A percentile compares a stretch with the other conserved stretches of the same genome.
Conservation (phyloP, 169 alveolate genomes). For the Plasmodium knowlesi region DNA sequence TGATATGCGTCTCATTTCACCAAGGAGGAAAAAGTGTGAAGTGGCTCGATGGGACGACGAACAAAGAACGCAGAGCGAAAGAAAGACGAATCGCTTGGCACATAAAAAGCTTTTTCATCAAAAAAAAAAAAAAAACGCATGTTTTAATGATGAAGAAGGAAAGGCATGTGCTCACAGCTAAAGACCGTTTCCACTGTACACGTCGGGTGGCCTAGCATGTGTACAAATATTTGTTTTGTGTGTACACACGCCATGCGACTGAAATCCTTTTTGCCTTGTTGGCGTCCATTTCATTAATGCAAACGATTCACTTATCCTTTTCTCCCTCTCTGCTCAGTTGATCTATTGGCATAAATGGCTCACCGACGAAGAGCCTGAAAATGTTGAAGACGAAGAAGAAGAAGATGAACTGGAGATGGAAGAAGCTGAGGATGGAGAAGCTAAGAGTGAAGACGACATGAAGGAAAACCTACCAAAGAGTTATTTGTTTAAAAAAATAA, state of each 20-base stretch:
- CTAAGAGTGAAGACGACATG: conserved; percentile 18
- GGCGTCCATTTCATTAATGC: neutral
- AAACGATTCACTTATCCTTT: neutral
- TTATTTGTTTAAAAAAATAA: conserved; percentile 63
- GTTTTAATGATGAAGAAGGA: conserved; percentile 61
- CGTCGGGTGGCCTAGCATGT: neutral
- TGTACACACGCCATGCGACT: neutral
- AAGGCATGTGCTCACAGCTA: conserved; percentile 74
- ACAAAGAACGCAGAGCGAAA: neutral
- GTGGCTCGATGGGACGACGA: conserved; percentile 5
- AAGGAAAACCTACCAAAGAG: conserved; percentile 68
- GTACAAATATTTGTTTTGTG: neutral
- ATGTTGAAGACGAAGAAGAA: conserved; percentile 8
- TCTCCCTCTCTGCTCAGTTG: neutral
- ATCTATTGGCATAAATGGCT: conserved; percentile 74
- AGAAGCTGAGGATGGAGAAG: neutral
- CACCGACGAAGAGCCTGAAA: conserved; percentile 18
- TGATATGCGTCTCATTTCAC: neutral
- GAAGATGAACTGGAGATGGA: conserved; percentile 1
- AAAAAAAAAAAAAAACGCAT: conserved; percentile 6
- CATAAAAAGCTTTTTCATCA: conserved; percentile 50
- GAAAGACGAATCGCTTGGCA: conserved; percentile 8
- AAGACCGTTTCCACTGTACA: neutral
- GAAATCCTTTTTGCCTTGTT: neutral
- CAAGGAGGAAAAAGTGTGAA: neutral